A percentile compares a stretch with the other conserved stretches of the same genome.
These are phyloP conservation scores for Colletotrichum spinosum DNA, from an alignment of 2,329 filamentous ascomycete genomes.

Conservation along the genomic window DNA sequence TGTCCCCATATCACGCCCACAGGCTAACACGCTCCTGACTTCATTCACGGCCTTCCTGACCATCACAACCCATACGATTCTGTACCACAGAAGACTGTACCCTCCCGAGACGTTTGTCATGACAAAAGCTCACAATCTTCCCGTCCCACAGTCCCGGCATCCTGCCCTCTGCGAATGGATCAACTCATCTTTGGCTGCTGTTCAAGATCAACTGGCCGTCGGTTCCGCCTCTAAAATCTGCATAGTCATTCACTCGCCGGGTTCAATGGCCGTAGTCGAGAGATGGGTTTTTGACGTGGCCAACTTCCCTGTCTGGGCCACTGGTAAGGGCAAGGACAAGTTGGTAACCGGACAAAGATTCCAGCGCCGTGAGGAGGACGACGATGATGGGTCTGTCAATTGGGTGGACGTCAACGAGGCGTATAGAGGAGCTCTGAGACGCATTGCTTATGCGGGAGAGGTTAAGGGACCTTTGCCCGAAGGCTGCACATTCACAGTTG, in stretches of 20 bases:
- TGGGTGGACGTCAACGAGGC: slow-evolving; percentile 77
- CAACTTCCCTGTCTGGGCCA: slow-evolving; percentile 59
- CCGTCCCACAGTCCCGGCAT: slow-evolving; percentile 87
- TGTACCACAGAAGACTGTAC: slow-evolving; percentile 86
- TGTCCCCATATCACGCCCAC: slow-evolving; percentile 46
- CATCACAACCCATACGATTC: slow-evolving; percentile 85
- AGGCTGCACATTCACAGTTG: slow-evolving; percentile 80
- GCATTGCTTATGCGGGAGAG: slow-evolving; percentile 70
- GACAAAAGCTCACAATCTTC: slow-evolving; percentile 83
- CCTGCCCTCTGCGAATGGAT: slow-evolving; percentile 89
- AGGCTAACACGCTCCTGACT: slow-evolving; percentile 69
- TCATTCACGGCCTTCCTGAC: slow-evolving; percentile 85
- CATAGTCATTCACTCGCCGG: slow-evolving; percentile 58
- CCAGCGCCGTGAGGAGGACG: slow-evolving; percentile 40
- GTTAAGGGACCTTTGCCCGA: slow-evolving; percentile 68
- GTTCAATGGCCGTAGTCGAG: slow-evolving; percentile 60
- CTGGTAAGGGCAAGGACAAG: slow-evolving; percentile 32
- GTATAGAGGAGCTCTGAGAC: slow-evolving; percentile 74
- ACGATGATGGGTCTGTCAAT: slow-evolving; percentile 51
- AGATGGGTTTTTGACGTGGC: slow-evolving; percentile 71
- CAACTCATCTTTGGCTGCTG: slow-evolving; percentile 80
- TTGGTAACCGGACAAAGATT: slow-evolving; percentile 43
- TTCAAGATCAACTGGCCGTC: slow-evolving; percentile 75
- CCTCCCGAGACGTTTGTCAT: slow-evolving; percentile 81
- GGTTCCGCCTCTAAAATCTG: slow-evolving; percentile 60